A percentile compares a stretch with the other conserved stretches of the same genome.
These are phyloP conservation scores for Salix udensis DNA, from an alignment of 345 rosid genomes.

Conservation along the genomic window DNA sequence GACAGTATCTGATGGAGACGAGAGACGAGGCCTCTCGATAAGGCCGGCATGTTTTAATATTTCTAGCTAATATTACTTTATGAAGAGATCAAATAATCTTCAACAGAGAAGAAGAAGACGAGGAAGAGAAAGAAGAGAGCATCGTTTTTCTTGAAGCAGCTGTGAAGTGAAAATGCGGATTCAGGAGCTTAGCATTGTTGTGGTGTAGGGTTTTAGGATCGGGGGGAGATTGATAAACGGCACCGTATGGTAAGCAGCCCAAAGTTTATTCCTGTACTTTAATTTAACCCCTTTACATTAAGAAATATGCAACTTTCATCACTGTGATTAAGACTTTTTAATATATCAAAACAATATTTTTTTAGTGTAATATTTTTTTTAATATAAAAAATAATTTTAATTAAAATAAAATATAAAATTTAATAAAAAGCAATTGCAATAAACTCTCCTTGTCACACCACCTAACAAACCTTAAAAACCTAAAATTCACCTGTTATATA, in stretches of 20 bases:
- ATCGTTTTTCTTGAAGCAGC: neutral
- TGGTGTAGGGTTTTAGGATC: neutral
- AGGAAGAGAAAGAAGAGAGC: neutral
- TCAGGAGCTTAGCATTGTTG: neutral
- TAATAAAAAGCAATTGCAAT: no score
- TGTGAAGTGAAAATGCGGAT: neutral
- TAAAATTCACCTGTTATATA: no score
- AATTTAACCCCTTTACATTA: neutral
- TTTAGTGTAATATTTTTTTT: no score
- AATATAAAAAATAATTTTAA: no score
- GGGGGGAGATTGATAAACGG: neutral
- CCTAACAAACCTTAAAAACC: no score
- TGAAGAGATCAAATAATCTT: neutral
- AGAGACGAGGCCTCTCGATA: slow-evolving; percentile 66
- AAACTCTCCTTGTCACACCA: no score
- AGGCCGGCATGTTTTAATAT: slow-evolving; percentile 47
- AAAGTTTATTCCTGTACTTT: no score
- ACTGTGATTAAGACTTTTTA: no score
- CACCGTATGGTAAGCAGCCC: neutral
- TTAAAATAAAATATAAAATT: no score
- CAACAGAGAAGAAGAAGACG: neutral
- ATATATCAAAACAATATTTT: no score
- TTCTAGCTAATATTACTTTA: neutral
- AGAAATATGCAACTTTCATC: no score
- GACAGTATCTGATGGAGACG: slow-evolving; percentile 45